These are phyloP conservation scores for Candolleomyces eurysporus DNA, from an alignment of 768 basidiomycete species.

Conservation along the genomic window DNA sequence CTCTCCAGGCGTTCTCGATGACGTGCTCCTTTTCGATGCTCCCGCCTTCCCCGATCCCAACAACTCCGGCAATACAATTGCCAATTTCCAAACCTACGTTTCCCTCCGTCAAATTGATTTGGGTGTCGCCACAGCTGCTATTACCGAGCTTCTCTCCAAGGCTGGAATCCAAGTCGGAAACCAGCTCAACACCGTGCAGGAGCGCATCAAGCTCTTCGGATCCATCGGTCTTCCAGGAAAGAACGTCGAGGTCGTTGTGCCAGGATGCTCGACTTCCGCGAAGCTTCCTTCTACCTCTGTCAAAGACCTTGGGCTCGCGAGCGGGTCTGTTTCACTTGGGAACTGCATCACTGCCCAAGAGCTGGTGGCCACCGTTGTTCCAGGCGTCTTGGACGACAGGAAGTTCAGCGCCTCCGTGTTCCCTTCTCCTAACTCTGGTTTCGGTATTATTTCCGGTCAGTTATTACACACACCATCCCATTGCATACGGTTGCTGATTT, in stretches of 20 bases:
- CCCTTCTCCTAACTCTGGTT: conserved; percentile 33
- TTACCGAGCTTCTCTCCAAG: conserved; percentile 20
- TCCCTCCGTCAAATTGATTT: conserved; percentile 29
- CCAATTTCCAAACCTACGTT: conserved; percentile 34
- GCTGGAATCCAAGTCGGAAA: conserved; percentile 31
- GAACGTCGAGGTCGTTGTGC: conserved; percentile 27
- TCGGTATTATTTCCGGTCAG: conserved; percentile 43
- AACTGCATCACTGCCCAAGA: conserved; percentile 20
- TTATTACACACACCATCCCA: background rate
- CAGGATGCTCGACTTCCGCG: conserved; percentile 26
- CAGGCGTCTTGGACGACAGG: conserved; percentile 19
- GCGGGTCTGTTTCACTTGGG: conserved; percentile 31
- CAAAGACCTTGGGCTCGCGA: conserved; percentile 32
- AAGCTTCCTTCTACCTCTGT: conserved; percentile 27
- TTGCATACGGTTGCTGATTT: background rate
- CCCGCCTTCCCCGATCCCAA: conserved; percentile 36
- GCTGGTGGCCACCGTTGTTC: conserved; percentile 17
- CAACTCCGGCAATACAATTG: conserved; percentile 29
- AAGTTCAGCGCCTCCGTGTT: conserved; percentile 30
- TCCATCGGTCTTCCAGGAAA: conserved; percentile 32
- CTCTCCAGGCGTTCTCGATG: conserved; percentile 25
- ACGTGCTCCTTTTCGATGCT: conserved; percentile 38
- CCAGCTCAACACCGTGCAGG: conserved; percentile 21
- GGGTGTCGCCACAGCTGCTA: conserved; percentile 16
- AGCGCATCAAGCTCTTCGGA: conserved; percentile 32